These are phyloP conservation scores for Periconia sp. DNA, from an alignment of 2,329 filamentous ascomycete species.

Conservation along the genomic window DNA sequence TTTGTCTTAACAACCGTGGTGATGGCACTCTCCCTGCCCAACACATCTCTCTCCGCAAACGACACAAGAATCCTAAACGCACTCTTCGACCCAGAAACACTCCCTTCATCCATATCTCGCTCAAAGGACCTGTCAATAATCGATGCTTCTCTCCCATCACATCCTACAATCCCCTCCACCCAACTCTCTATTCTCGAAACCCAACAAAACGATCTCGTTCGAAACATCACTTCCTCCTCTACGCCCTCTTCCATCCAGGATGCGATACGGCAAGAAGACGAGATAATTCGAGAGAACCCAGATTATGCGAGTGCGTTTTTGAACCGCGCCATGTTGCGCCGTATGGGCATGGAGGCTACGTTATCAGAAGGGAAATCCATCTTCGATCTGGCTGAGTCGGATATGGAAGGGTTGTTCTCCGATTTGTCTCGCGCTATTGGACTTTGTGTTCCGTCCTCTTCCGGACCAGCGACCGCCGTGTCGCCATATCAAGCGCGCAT, in stretches of 20 bases:
- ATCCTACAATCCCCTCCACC: slow-evolving; percentile 42
- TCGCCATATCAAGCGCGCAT: slow-evolving; percentile 67
- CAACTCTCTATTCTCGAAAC: slow-evolving; percentile 46
- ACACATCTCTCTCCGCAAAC: slow-evolving; percentile 45
- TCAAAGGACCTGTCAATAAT: slow-evolving; percentile 49
- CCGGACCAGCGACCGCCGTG: slow-evolving; percentile 47
- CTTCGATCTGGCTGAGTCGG: slow-evolving; percentile 7
- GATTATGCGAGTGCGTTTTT: slow-evolving; percentile 72
- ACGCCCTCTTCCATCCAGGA: slow-evolving; percentile 13
- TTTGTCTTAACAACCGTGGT: not conserved
- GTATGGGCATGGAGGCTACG: slow-evolving; percentile 56
- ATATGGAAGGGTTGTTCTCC: slow-evolving; percentile 25
- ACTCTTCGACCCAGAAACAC: slow-evolving; percentile 45
- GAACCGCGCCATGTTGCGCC: slow-evolving; percentile 70
- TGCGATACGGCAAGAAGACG: slow-evolving; percentile 48
- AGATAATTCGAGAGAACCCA: slow-evolving; percentile 61
- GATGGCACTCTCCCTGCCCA: slow-evolving; percentile 44
- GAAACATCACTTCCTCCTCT: slow-evolving; percentile 17
- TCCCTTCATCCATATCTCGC: slow-evolving; percentile 53
- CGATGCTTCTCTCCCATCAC: slow-evolving; percentile 40
- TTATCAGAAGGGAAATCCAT: slow-evolving; percentile 10
- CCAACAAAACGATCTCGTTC: slow-evolving; percentile 49
- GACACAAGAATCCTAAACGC: slow-evolving; percentile 42
- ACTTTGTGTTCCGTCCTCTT: slow-evolving; percentile 50
- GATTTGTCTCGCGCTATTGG: slow-evolving; percentile 55